A percentile compares a stretch with the other conserved stretches of the same genome.
Conservation (phyloP, 1,139 yeast species). For the Nakaseomyces glabratus region DNA sequence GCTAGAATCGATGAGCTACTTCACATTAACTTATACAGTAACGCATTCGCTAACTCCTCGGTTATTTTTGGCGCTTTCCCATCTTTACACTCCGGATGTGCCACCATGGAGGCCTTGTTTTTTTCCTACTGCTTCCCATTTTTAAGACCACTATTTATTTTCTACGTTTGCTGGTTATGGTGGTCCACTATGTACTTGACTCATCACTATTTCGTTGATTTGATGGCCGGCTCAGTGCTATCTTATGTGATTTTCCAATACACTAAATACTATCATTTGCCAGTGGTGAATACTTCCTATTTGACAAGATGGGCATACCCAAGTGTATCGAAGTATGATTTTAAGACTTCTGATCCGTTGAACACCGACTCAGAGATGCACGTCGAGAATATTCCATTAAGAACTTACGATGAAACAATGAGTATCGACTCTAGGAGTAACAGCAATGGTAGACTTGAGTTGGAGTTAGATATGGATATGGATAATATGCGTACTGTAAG, state of each 20-base stretch:
- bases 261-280: constrained; percentile 66
- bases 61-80: constrained; percentile 98
- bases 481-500: constrained; percentile 1
- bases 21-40: constrained; percentile 79
- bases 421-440: constrained; percentile 4
- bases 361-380: constrained; percentile 18
- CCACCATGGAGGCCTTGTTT: constrained; percentile 87
- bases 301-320: constrained; percentile 83
- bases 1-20: constrained; percentile 76
- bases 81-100: constrained; percentile 86
- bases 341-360: constrained; percentile 33
- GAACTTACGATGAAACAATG: constrained; percentile 1
- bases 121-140: constrained; percentile 74
- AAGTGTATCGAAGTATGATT: constrained; percentile 29
- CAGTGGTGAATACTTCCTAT: constrained; percentile 50
- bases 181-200: constrained; percentile 97
- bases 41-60: constrained; percentile 78
- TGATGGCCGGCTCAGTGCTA: constrained; percentile 80
- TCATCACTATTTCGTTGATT: constrained; percentile 88
- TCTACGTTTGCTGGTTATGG: constrained; percentile 88
- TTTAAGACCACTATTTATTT: constrained; percentile 53
- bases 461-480: constrained; percentile 6
- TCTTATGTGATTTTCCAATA: constrained; percentile 65
- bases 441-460: constrained; percentile 3
- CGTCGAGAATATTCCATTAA: constrained; percentile 27